Evolutionary conservation across 2,329 filamentous ascomycete species (phyloP), one percentile per base, ranked within the genome.

Genomic region (Xylariaceae sp.): DNA sequence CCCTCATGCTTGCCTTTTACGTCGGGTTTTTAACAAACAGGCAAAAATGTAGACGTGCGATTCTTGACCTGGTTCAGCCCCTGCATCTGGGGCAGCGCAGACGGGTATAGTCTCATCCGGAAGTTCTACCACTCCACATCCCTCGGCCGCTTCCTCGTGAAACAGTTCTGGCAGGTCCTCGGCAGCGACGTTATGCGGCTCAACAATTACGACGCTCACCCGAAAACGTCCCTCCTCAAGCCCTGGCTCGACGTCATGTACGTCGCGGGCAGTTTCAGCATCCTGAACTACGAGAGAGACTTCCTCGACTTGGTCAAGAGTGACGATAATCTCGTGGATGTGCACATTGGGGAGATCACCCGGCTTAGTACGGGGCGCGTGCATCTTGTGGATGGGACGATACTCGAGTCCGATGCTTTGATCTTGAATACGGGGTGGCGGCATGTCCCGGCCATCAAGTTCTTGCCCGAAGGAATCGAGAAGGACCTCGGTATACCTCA

Each of bases 1-100:
- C 21, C 21, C 11, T 24, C 7, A 11, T 24, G 21, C 11, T 24
- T 24, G 6, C 11, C 11, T 24, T 11, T n/a, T n/a, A n/a, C n/a
- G n/a, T n/a, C n/a, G n/a, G 21, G 21, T 24, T 7, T 24, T 24
- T 24, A 24, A 24, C 11, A 7, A 11, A 11, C 21, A 24, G n/a
- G n/a, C 11, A 7, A 24, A 16, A n/a, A 14, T 7, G n/a, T 36
- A 68, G 66, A 70, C 21, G 82, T 76, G 0, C 77, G 85, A 0
- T 70, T 84, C 47, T 62, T 88, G 37, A 83, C 78, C 2, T 88
- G 81, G 78, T 78, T 89, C 59, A 81, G 76, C 36, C 85, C 85
- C 0, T 88, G 83, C 54, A 71, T 83, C 11, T 89, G 82, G 80
- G 81, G 79, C 4, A 66, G 69, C 2, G 73, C 70, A 2, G 80